Evolutionary conservation across 768 basidiomycete genomes (phyloP), one percentile per base, ranked within the genome.

Genomic region (Coprinellus micaceus): DNA sequence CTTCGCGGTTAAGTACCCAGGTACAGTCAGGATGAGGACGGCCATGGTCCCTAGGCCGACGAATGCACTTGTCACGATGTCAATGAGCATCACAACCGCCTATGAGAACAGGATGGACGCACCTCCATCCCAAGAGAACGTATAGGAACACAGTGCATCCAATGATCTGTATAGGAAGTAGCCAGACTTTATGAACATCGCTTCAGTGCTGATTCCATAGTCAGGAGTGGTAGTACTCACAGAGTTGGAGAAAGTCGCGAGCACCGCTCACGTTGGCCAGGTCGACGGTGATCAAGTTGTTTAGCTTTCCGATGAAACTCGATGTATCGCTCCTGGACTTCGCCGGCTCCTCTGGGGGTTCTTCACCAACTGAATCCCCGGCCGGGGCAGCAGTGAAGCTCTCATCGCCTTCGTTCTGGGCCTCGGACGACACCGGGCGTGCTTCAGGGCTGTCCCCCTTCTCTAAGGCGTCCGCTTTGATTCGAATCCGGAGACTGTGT

Each of bases 301-400:
- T 89, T 64, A 91, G 83, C 64, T 82, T 86, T 17, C 88, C 88
- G 36, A 84, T 79, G n/a, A 88, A 67, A 60, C 84, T 84, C 3
- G 43, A 40, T 6, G 60, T 22, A 57, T 47, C 45, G n/a, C 24
- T 26, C 17, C 25, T 43, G 5, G 41, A 19, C 41, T 43, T 43
- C 41, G 5, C 7, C n/a, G 5, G 5, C 7, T 22, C 41, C n/a
- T 19, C 41, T 3, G 19, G 41, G 12, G 44, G 7, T 6, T 33
- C 33, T 13, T 33, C 33, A 33, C 7, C 7, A 13, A 13, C 33
- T 13, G 33, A 13, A 6, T 33, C 33, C 13, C 33, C 33, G 6
- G 33, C 33, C 33, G 33, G 33, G 33, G 13, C 33, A 13, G 13
- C 7, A 33, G 33, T 33, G 13, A 13, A 25, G 15, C 40, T 37